Base-by-base conservation (phyloP, 2,329 filamentous ascomycete genomes). In the Penicillium italicum region DNA sequence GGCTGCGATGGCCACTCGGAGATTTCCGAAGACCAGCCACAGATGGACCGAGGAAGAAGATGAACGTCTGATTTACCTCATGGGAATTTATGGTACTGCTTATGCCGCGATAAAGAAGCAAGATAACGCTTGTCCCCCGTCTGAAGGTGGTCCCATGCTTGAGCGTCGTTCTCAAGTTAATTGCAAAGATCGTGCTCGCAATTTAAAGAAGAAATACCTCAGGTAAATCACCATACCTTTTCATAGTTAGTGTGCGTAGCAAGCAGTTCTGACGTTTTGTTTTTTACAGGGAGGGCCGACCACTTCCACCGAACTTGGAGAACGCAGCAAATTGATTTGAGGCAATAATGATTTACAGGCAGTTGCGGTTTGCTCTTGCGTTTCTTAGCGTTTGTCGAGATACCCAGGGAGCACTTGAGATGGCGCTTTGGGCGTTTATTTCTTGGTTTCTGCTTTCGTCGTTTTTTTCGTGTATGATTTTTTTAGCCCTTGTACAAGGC, bases 121-220 rank as follows among this genome's bases (percentile, higher is more conserved):
- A 30, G 74, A 74, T 30, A 57, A 62, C 3, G 43, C 62, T 0
- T 65, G 65, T 16, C 72, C 72, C 2, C 62, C 51, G 5, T 36
- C 63, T 50, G 44, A 70, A 46, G 68, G 69, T 33, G 65, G 69
- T 11, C 67, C 67, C 3, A 47, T 69, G 40, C 63, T 82, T 18
- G 53, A 51, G 4, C 58, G 62, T 2, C 74, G 83, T 2, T 73
- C 68, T 6, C 80, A 85, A 56, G 80, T 82, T 3, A 79, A 82
- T 42, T 57, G 85, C 8, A 82, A 82, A 61, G 80, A 82, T 59
- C 78, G 77, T 57, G 82, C 81, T 4, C 74, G 82, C 48, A 83
- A 82, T 57, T 68, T 85, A 55, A 82, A 80, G 64, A 69, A 76
- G 38, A 69, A 69, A 8, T 76, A 65, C 49, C 50, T 79, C 3